Evolutionary conservation across 768 basidiomycete species (phyloP).

Genomic region (Mycena filopes): DNA sequence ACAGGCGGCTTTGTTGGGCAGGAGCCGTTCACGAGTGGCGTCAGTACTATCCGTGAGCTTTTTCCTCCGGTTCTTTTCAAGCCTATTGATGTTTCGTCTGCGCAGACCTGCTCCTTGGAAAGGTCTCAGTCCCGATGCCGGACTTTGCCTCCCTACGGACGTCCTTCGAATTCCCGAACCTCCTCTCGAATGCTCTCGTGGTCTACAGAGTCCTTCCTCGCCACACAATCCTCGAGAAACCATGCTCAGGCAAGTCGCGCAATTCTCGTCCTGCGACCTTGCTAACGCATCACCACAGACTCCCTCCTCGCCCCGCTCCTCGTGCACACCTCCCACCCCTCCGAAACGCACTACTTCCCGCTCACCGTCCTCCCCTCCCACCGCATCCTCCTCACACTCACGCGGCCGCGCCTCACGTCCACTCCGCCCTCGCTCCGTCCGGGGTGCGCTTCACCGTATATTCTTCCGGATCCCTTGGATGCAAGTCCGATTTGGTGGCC

Average conservation of each 20-base stretch:
- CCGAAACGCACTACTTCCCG: slow-evolving; percentile 78
- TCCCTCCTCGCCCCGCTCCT: slow-evolving; percentile 73
- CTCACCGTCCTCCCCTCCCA: slow-evolving; percentile 49
- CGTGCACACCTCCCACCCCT: slow-evolving; percentile 64
- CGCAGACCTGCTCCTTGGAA: slow-evolving; percentile 54
- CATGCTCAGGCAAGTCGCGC: slow-evolving; percentile 47
- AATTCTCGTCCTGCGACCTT: slow-evolving; percentile 2
- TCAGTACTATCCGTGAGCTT: slow-evolving; percentile 58
- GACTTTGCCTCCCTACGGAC: slow-evolving; percentile 49
- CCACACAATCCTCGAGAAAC: slow-evolving; percentile 27
- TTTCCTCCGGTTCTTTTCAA: slow-evolving; percentile 11
- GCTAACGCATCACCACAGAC: slow-evolving; percentile 46
- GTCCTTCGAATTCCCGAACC: slow-evolving; percentile 60
- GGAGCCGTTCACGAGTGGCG: slow-evolving; percentile 44
- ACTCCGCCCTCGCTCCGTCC: slow-evolving; percentile 37
- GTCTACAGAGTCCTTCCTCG: slow-evolving; percentile 67
- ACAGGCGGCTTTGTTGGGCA: slow-evolving; percentile 60
- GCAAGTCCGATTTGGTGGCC: slow-evolving; percentile 49
- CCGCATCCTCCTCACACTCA: slow-evolving; percentile 75
- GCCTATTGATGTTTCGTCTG: slow-evolving; percentile 19
- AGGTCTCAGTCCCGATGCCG: slow-evolving; percentile 47
- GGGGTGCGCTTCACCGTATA: slow-evolving; percentile 70
- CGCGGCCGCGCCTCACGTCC: slow-evolving; percentile 74
- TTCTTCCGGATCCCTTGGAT: slow-evolving; percentile 61
- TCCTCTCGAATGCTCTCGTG: slow-evolving; percentile 70